These are phyloP conservation scores for Cladosporium phlei DNA, from an alignment of 2,329 filamentous ascomycete genomes.

Conservation along the genomic window DNA sequence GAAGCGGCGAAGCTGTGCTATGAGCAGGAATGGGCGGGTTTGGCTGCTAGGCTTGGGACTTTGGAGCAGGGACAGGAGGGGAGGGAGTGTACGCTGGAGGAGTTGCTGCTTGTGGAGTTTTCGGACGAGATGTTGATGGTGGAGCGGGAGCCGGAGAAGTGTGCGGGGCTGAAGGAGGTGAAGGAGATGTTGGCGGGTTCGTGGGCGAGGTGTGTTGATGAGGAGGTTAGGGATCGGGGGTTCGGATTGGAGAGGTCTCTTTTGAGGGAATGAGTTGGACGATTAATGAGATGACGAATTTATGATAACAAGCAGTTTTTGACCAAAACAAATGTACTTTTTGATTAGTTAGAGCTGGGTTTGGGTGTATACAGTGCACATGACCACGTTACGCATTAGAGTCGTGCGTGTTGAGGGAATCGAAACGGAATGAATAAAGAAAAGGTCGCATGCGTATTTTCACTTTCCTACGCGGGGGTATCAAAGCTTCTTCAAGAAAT, in stretches of 20 bases:
- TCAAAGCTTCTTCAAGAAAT: conserved; percentile 19
- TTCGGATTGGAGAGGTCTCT: too few relatives aligned
- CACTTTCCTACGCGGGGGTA: neutral
- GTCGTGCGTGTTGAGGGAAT: neutral
- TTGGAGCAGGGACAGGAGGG: neutral
- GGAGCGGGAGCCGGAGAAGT: neutral
- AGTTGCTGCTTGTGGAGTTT: conserved; percentile 1
- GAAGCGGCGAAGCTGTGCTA: conserved; percentile 7
- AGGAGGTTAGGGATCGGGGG: neutral
- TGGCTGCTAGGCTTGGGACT: neutral
- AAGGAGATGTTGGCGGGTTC: neutral
- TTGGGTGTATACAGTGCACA: neutral
- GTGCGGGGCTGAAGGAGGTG: neutral
- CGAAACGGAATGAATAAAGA: neutral
- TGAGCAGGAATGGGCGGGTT: conserved; percentile 2
- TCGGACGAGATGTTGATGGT: neutral
- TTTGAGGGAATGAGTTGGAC: neutral
- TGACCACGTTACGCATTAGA: neutral
- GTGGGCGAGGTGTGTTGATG: conserved; percentile 1
- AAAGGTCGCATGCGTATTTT: neutral
- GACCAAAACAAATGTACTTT: too few relatives aligned
- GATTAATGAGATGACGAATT: too few relatives aligned
- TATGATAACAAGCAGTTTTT: too few relatives aligned
- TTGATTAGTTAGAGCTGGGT: too few relatives aligned
- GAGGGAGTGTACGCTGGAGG: neutral